phyloP scores from a whole-genome alignment of 768 basidiomycete genomes.

The Leccinum disarticulatum region DNA sequence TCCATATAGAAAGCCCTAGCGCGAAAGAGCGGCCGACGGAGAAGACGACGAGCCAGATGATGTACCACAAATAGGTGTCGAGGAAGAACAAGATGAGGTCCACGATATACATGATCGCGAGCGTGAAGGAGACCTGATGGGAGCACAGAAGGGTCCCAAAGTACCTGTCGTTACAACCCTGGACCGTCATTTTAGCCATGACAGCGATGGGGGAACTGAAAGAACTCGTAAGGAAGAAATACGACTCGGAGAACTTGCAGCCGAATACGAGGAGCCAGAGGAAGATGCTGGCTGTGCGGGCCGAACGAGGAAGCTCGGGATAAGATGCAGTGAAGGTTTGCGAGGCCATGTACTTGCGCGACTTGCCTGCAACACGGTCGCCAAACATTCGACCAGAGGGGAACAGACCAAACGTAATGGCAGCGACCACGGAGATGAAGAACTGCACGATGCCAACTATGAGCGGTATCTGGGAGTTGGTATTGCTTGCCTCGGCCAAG shows the following conservation, averaged over 20 bases:
- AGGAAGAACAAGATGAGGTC: slow-evolving; percentile 97
- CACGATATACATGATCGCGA: slow-evolving; percentile 99
- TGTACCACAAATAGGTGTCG: slow-evolving; percentile 99
- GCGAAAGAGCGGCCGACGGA: slow-evolving; percentile 88
- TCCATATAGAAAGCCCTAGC: slow-evolving; percentile 97
- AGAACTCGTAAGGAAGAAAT: slow-evolving; percentile 97
- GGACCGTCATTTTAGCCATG: slow-evolving; percentile 94
- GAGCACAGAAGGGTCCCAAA: slow-evolving; percentile 81
- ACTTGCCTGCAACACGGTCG: slow-evolving; percentile 94
- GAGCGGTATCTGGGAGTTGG: slow-evolving; percentile 68
- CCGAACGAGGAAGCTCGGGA: slow-evolving; percentile 66
- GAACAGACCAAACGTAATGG: slow-evolving; percentile 80
- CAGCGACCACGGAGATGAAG: slow-evolving; percentile 82
- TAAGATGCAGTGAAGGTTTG: slow-evolving; percentile 99
- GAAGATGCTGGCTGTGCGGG: slow-evolving; percentile 79
- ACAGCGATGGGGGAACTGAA: slow-evolving; percentile 95
- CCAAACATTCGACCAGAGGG: slow-evolving; percentile 99
- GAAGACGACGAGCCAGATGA: slow-evolving; percentile 98
- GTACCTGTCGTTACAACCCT: slow-evolving; percentile 81
- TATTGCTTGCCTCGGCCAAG: slow-evolving; percentile 60
- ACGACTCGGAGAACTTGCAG: slow-evolving; percentile 97
- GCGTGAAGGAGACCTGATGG: slow-evolving; percentile 89
- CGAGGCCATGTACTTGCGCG: slow-evolving; percentile 97
- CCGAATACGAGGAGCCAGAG: slow-evolving; percentile 92
- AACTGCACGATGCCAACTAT: slow-evolving; percentile 95